Evolutionary conservation across 148 eudicot genomes (phyloP), one percentile per base, ranked within the genome.

Genomic region (Nepenthes gracilis): DNA sequence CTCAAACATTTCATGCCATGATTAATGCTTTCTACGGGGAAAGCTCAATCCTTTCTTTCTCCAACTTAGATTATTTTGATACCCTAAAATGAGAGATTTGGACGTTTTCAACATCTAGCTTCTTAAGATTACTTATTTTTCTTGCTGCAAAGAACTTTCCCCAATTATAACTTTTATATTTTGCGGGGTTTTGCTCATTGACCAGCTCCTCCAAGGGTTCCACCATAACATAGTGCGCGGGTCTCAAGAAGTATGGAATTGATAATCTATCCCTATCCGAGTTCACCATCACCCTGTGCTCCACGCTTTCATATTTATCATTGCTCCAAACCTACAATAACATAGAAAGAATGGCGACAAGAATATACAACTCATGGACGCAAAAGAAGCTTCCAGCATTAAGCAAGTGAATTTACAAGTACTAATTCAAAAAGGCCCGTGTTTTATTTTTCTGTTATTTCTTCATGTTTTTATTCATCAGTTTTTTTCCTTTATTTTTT

Each of bases 231-330:
- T 71, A 48, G 64, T 82, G 84, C 12, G 75, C 64, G 2, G 84
- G 81, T 68, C 69, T 72, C 70, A 79, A 77, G 75, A 83, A 83
- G 70, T 74, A 79, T 5, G 84, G 87, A 58, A 79, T 72, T 2
- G 87, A 83, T 10, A 74, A 54, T 66, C 87, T 72, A 4, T 74
- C 81, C 64, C 57, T 82, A 61, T 71, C 69, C 0, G 75, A 58
- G 68, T 76, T 74, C 59, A 77, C 80, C 67, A 33, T 68, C 52
- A 77, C 87, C 67, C 84, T 74, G 65, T 83, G 87, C 70, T 83
- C 84, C 43, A 83, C 81, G 49, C 87, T 83, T 64, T 83, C 84
- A 14, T 80, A 83, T 67, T 68, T 69, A 51, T 70, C 82, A 43
- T 79, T 79, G 80, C 81, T 79, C 83, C 83, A 79, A 11, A 82